These are phyloP conservation scores for Uncinocarpus reesii DNA, from an alignment of 2,329 filamentous ascomycete species.

Conservation along the genomic window DNA sequence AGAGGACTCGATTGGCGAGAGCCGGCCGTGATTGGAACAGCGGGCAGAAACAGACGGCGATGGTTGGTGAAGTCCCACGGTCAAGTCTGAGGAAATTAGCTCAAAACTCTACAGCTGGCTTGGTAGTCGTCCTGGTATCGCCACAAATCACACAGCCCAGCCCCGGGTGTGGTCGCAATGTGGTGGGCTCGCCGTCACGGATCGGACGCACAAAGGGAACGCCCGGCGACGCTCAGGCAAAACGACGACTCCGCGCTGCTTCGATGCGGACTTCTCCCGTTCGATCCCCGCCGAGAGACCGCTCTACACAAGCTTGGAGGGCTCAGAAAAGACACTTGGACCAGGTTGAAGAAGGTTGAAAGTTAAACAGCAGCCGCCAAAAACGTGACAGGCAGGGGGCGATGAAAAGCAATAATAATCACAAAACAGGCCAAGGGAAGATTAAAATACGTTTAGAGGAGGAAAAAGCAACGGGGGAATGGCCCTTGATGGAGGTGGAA, in stretches of 20 bases:
- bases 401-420: slow-evolving; percentile 10
- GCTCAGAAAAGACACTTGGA: slow-evolving; percentile 3
- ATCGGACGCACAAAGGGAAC: not conserved
- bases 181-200: not conserved
- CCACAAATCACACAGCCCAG: slow-evolving; percentile 10
- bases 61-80: slow-evolving; percentile 6
- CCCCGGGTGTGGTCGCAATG: slow-evolving; percentile 1
- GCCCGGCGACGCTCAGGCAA: not conserved
- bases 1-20: slow-evolving; percentile 7
- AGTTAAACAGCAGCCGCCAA: slow-evolving; percentile 12
- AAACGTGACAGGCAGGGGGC: slow-evolving; percentile 12
- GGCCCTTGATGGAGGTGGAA: not conserved
- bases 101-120: slow-evolving; percentile 12
- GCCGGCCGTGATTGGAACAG: slow-evolving; percentile 6
- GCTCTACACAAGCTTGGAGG: not conserved
- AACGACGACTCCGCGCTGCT: not conserved
- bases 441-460: slow-evolving; percentile 3
- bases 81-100: slow-evolving; percentile 9
- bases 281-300: too few relatives aligned
- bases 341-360: slow-evolving; percentile 8
- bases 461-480: slow-evolving; percentile 9
- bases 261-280: too few relatives aligned
- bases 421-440: slow-evolving; percentile 13
- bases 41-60: slow-evolving; percentile 1
- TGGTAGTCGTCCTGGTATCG: not conserved